Base-by-base conservation (phyloP, 768 basidiomycete species). In the Hygrocybe punicea region DNA sequence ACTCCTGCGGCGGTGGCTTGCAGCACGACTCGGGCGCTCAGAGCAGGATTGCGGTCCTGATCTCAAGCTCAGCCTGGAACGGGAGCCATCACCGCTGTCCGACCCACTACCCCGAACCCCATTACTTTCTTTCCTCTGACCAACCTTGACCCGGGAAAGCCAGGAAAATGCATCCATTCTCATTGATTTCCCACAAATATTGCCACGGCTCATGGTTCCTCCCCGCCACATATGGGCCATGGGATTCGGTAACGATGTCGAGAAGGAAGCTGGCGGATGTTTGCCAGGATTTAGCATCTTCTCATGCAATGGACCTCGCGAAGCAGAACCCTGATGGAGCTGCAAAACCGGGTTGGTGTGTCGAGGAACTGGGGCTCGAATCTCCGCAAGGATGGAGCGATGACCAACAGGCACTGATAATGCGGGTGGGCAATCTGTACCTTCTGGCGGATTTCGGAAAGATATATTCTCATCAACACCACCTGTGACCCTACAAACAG, bases 121-220 rank as follows among this genome's bases (percentile, higher is more conserved):
- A 58, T 83, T 86, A 50, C 81, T 82, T 7, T 83, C 81, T 51
- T 82, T 69, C 61, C 68, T 69, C 39, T 76, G 76, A 7, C 81
- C 79, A n/a, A 87, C 84, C 59, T 84, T 87, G 50, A 92, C 85
- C 60, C 79, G 87, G 13, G 85, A 79, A 51, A 91, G 65, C 91
- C 91, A 93, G 2, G 82, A 77, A 39, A 87, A 73, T 5, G 84
- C 76, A 45, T 91, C 86, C 75, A 92, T 82, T 44, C 77, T 73
- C 13, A 70, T 68, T 39, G 73, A 76, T 61, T 79, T 83, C 7
- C 78, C 80, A 2, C 82, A 80, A 8, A 77, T 73, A 42, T 73
- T 77, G 45, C 77, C 81, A 44, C 74, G 74, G 57, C 74, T 77
- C 78, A 80, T 80, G n/a, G 75, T 77, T n/a, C 73, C 74, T 2